Percentiles rank a stretch among this genome's conserved stretches.
phyloP scores from a whole-genome alignment of 1,139 yeast genomes.

The Suhomyces guaymorum region DNA sequence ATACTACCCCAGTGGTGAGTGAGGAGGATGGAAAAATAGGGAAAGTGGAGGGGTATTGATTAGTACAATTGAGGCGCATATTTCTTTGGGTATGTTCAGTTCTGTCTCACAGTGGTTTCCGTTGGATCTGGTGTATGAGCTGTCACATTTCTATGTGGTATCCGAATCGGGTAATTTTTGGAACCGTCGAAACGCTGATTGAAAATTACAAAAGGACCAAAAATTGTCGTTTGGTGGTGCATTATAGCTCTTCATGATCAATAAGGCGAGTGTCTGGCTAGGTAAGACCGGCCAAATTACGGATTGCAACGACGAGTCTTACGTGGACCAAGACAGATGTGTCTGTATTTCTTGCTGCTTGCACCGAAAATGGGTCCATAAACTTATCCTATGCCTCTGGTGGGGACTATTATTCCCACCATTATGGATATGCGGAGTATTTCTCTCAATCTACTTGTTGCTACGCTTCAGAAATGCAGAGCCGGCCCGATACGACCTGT shows the following conservation, averaged over 20 bases:
- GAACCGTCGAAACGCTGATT: too few relatives aligned
- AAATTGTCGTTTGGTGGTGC: too few relatives aligned
- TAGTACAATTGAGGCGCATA: too few relatives aligned
- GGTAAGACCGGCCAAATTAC: neutral
- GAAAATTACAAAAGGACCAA: too few relatives aligned
- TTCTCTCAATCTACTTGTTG: neutral
- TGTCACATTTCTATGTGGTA: constrained; percentile 6
- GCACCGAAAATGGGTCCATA: constrained; percentile 5
- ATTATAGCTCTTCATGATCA: too few relatives aligned
- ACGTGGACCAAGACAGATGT: constrained; percentile 15
- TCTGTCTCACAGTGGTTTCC: too few relatives aligned
- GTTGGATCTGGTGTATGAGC: too few relatives aligned
- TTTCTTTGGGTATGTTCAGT: too few relatives aligned
- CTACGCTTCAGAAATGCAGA: constrained; percentile 1
- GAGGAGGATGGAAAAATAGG: too few relatives aligned
- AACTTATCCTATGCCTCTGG: constrained; percentile 11
- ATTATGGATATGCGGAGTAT: constrained; percentile 22
- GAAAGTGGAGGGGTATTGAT: too few relatives aligned
- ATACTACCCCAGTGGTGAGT: too few relatives aligned
- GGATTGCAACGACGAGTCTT: constrained; percentile 1
- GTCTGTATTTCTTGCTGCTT: constrained; percentile 21
- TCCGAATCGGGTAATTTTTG: constrained; percentile 7
- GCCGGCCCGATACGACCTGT: constrained; percentile 6
- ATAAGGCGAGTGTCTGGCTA: neutral
- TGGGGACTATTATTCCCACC: constrained; percentile 26